phyloP scores from a whole-genome alignment of 2,329 filamentous ascomycete genomes.

The Kalaharituber pfeilii region DNA sequence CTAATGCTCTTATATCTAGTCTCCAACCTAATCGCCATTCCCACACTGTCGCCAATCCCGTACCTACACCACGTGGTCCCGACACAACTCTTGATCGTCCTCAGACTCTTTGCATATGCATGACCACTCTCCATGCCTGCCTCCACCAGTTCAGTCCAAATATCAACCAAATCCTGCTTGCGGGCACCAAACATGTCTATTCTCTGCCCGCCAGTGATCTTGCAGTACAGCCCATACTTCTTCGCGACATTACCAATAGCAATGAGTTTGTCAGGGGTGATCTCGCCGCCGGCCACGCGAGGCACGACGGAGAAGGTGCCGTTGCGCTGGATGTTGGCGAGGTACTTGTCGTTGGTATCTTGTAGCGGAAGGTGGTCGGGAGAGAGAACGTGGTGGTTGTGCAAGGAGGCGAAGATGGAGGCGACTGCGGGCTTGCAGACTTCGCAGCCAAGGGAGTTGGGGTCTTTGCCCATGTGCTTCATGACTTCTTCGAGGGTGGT shows the following conservation, averaged over 20 bases:
- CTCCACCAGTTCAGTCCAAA: conserved; percentile 65
- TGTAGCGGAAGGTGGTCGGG: conserved; percentile 54
- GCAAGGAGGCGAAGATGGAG: conserved; percentile 64
- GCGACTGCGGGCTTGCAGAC: conserved; percentile 68
- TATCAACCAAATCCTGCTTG: conserved; percentile 67
- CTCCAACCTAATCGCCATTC: conserved; percentile 73
- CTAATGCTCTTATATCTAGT: conserved; percentile 84
- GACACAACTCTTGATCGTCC: conserved; percentile 83
- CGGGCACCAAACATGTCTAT: conserved; percentile 87
- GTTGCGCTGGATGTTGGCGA: conserved; percentile 81
- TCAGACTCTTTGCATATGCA: conserved; percentile 73
- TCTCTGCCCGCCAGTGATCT: conserved; percentile 80
- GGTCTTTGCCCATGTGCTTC: conserved; percentile 55
- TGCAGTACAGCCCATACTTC: conserved; percentile 71
- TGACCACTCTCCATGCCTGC: conserved; percentile 83
- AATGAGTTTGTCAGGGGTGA: conserved; percentile 71
- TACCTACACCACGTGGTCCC: conserved; percentile 84
- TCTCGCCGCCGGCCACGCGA: conserved; percentile 67
- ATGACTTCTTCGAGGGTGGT: conserved; percentile 59
- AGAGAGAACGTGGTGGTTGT: conserved; percentile 66
- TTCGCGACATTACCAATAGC: conserved; percentile 69
- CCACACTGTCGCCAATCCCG: conserved; percentile 76
- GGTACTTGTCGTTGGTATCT: conserved; percentile 76
- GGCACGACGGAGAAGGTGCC: conserved; percentile 82
- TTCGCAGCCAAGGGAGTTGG: conserved; percentile 62